Evolutionary conservation across 2,329 filamentous ascomycete species (phyloP).

Genomic region (Sarocladium strictum): DNA sequence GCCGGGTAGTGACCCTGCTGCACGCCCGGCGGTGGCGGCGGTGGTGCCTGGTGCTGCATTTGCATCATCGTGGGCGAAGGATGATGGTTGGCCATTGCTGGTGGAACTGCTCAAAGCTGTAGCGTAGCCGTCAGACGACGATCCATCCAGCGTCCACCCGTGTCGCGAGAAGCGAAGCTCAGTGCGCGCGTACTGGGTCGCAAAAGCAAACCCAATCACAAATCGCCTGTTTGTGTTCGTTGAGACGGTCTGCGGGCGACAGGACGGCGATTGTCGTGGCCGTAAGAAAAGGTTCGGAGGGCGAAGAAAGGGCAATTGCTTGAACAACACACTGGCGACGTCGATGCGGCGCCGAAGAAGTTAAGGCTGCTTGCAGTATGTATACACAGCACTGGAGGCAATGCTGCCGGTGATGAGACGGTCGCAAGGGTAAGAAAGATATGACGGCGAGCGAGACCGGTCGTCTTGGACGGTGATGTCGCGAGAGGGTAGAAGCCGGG

Average conservation of each 20-base stretch:
- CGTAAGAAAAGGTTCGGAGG: neutral
- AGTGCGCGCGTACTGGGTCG: conserved; percentile 1
- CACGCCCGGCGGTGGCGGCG: conserved; percentile 29
- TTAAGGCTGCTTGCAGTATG: neutral
- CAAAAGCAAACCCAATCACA: neutral
- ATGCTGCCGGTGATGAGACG: neutral
- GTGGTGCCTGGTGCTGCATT: conserved; percentile 52
- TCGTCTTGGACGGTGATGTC: conserved; percentile 1
- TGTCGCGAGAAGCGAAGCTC: conserved; percentile 7
- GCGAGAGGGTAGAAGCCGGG: conserved; percentile 7
- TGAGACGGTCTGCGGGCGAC: neutral
- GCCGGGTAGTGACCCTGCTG: conserved; percentile 54
- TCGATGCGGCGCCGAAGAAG: neutral
- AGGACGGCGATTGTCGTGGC: neutral
- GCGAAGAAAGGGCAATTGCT: neutral
- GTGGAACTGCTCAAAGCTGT: conserved; percentile 4
- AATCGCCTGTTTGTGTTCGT: neutral
- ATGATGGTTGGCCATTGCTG: conserved; percentile 57
- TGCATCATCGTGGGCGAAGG: conserved; percentile 75
- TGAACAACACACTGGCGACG: neutral
- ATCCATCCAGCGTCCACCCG: conserved; percentile 6
- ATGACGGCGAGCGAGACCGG: neutral
- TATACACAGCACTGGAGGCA: neutral
- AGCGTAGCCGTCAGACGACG: neutral
- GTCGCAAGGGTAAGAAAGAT: neutral